Base-by-base conservation (phyloP, 768 basidiomycete species). In the Suillus weaverae region DNA sequence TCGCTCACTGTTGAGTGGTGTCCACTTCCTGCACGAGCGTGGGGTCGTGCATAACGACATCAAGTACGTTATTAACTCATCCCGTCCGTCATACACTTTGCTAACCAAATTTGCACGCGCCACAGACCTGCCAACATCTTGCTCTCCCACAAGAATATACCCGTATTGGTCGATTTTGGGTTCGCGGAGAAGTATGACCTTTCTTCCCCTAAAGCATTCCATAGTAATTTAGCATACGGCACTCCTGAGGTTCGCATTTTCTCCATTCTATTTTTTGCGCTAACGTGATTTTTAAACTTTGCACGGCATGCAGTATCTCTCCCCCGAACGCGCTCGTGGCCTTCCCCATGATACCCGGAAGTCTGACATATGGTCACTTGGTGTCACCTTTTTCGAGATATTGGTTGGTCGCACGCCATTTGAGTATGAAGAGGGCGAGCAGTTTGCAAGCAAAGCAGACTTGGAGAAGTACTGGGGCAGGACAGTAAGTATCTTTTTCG, bases 91-190 rank as follows among this genome's bases (percentile, higher is more conserved):
- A 10, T 60, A 9, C 10, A 60, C 6, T 6, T 7, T 35, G 13
- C 51, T 60, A 30, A 30, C 48, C 66, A 35, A 6, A 30, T 10
- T 4, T 36, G 35, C 20, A n/a, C 11, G 35, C 20, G 33, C 53
- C 32, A 54, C 35, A 96, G 94, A 70, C 95, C 95, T 1, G 93
- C 95, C 18, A 99, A 99, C 72, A 94, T 99, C 69, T 84, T 99
- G 2, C 81, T 99, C 54, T 91, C 92, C 1, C 77, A 79, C 62
- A 83, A 88, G 68, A 89, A 89, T 70, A 80, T 95, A 1, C 94
- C 95, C 1, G 91, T 97, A 4, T 85, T 99, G 4, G 91, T 97
- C 43, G 97, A 99, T 76, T 99, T 97, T 71, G 97, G 97, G 1
- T 99, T 99, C 70, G 94, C 97, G 2, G 92, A 97, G 71, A 87